Evolutionary conservation across 1,284 basidiomycete species (phyloP).

Genomic region (Malassezia brasiliensis): DNA sequence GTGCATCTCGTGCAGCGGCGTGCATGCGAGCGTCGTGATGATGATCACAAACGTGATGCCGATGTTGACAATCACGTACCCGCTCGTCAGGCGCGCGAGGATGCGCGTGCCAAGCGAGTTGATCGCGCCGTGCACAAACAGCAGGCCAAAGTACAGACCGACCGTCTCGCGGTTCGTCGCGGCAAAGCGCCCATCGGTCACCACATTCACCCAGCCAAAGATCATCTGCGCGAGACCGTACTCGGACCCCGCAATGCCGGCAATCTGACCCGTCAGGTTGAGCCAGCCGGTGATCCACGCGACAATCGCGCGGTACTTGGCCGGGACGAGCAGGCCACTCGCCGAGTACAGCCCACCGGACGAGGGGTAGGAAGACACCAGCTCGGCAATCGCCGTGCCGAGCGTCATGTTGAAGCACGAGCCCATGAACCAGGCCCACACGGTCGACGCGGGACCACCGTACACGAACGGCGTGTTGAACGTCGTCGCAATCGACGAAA

Average conservation of each 20-base stretch:
- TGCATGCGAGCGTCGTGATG: constrained; percentile 66
- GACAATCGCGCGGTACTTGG: constrained; percentile 49
- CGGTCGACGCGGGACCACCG: constrained; percentile 35
- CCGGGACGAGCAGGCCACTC: constrained; percentile 41
- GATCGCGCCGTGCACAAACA: constrained; percentile 48
- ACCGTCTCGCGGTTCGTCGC: constrained; percentile 23
- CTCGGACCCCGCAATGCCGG: constrained; percentile 74
- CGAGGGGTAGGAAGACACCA: constrained; percentile 63
- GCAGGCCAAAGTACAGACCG: constrained; percentile 37
- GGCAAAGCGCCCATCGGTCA: constrained; percentile 30
- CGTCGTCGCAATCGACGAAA: constrained; percentile 45
- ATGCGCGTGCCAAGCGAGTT: constrained; percentile 73
- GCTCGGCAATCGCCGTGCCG: constrained; percentile 44
- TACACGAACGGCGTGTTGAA: constrained; percentile 42
- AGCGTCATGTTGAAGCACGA: constrained; percentile 43
- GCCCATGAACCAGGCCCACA: constrained; percentile 46
- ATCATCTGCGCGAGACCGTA: constrained; percentile 84
- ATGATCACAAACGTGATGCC: constrained; percentile 59
- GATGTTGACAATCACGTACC: constrained; percentile 79
- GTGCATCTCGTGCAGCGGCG: constrained; percentile 68
- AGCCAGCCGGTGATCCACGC: constrained; percentile 62
- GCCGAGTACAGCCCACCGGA: constrained; percentile 64
- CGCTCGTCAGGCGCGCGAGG: constrained; percentile 66
- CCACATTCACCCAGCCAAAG: constrained; percentile 57
- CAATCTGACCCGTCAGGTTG: constrained; percentile 76